A percentile compares a stretch with the other conserved stretches of the same genome.
These are phyloP conservation scores for Aspergillus carbonarius DNA, from an alignment of 2,329 filamentous ascomycete species.

Conservation along the genomic window DNA sequence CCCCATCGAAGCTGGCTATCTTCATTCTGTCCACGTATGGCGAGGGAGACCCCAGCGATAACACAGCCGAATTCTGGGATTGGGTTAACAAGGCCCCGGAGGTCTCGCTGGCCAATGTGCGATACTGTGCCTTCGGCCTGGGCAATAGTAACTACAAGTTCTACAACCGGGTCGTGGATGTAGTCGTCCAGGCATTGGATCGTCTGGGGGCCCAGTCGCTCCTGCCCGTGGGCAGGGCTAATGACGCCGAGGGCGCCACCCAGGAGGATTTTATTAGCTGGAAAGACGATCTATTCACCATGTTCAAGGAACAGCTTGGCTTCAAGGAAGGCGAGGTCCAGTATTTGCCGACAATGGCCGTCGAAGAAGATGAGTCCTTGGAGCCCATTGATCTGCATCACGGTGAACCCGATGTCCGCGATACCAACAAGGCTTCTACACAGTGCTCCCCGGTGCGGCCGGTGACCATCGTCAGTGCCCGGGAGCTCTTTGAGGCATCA, in stretches of 20 bases:
- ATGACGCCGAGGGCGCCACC: constrained; percentile 91
- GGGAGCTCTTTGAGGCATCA: constrained; percentile 76
- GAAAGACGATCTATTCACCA: constrained; percentile 92
- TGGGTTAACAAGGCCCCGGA: constrained; percentile 79
- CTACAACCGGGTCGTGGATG: constrained; percentile 93
- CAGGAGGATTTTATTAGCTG: constrained; percentile 94
- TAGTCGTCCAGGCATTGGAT: constrained; percentile 71
- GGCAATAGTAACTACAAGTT: constrained; percentile 98
- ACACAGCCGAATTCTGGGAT: constrained; percentile 84
- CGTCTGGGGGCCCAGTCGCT: constrained; percentile 75
- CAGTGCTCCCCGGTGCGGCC: constrained; percentile 72
- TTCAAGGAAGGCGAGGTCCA: constrained; percentile 85
- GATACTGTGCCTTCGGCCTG: constrained; percentile 85
- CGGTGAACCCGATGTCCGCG: constrained; percentile 76
- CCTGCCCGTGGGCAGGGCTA: constrained; percentile 80
- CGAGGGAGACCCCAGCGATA: constrained; percentile 93
- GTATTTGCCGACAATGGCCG: constrained; percentile 80
- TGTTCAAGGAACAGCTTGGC: constrained; percentile 71
- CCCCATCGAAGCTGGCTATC: constrained; percentile 80
- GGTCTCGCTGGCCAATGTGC: constrained; percentile 65
- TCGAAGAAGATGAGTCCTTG: constrained; percentile 69
- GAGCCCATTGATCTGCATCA: constrained; percentile 78
- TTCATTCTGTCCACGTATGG: constrained; percentile 93
- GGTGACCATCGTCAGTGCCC: constrained; percentile 80
- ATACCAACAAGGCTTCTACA: constrained; percentile 38